Base-by-base conservation (phyloP, 2,329 filamentous ascomycete genomes). In the Sarocladium kiliense region DNA sequence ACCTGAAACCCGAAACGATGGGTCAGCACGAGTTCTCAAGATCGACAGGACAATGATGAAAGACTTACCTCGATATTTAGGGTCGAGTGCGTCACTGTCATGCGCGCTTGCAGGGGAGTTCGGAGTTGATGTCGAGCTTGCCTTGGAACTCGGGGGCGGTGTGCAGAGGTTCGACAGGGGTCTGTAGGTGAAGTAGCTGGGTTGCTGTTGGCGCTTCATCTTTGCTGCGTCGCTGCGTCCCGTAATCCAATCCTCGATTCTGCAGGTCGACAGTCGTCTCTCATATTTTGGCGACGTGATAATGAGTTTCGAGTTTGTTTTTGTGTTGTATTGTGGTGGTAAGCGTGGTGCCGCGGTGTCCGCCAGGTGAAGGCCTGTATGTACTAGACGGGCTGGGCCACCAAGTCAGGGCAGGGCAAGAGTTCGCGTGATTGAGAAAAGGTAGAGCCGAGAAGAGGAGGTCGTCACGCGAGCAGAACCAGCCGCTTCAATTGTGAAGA, bases 151-250 rank as follows among this genome's bases (percentile, higher is more conserved):
- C 11, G 77, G 78, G 44, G 85, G 85, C 59, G 85, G 85, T 54
- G 85, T 88, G 21, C 85, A 85, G 21, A 88, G 77, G 66, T 84
- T 86, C 27, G 84, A 87, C 53, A 88, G 74, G 10, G 85, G 85
- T 49, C 82, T 79, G 68, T 87, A 88, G 60, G 83, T 85, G 63
- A 85, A 84, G 68, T 81, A 82, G 59, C 76, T 75, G 57, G 77
- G 74, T 55, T 78, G 44, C 27, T 47, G 27, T 19, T 47, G 30
- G 26, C 41, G 41, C 44, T 36, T 18, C 42, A 45, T 57, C 39
- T 55, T 45, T 27, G n/a, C n/a, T n/a, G 32, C 21, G 41, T 18
- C 55, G 53, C 39, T 61, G 39, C 41, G 32, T 54, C 37, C 18
- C 42, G 30, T 42, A 26, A 25, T 53, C 36, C 49, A 34, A 41